These are phyloP conservation scores for Perkinsus marinus DNA, from an alignment of 169 alveolate genomes.

Conservation along the genomic window DNA sequence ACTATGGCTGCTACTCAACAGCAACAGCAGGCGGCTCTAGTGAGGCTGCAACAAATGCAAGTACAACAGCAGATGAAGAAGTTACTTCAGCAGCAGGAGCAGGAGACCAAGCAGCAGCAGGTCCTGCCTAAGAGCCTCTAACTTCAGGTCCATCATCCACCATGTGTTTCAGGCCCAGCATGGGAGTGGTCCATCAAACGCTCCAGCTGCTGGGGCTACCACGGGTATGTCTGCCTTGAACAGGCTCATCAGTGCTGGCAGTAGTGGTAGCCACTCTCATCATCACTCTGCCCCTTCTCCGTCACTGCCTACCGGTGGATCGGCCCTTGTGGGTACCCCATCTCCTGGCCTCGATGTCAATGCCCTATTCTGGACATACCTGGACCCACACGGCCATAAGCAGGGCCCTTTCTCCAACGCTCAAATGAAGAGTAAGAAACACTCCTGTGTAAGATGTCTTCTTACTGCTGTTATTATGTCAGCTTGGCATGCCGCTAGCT, in stretches of 20 bases:
- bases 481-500: background rate
- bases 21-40: background rate
- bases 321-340: background rate
- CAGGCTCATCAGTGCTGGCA: background rate
- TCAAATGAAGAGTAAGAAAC: background rate
- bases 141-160: no score
- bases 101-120: background rate
- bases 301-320: background rate
- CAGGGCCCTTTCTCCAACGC: background rate
- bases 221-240: background rate
- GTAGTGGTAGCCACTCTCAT: background rate
- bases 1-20: background rate
- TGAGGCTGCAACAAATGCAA: background rate
- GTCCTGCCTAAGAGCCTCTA: background rate
- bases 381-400: background rate
- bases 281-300: background rate
- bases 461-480: background rate
- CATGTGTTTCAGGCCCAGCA: no score
- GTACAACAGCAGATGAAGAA: background rate
- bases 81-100: background rate
- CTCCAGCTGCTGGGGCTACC: no score
- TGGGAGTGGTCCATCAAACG: no score
- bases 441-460: background rate
- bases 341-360: background rate
- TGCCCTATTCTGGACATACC: background rate